Evolutionary conservation across 257 asterid genomes (phyloP).

Genomic region (Echium plantagineum): DNA sequence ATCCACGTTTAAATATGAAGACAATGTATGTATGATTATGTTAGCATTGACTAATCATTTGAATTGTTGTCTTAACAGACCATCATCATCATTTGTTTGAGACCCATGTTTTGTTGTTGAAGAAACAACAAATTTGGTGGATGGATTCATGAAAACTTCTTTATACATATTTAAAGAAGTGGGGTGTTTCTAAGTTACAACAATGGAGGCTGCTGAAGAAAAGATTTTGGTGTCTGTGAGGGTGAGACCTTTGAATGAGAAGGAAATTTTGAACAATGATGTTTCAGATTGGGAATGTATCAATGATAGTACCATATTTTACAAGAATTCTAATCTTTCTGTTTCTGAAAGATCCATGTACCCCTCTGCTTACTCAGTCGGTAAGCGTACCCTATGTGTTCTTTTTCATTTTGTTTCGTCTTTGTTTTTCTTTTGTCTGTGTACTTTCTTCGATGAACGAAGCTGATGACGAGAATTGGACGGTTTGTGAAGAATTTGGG

Average conservation of each 20-base stretch:
- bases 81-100: conserved; percentile 38
- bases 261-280: conserved; percentile 65
- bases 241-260: conserved; percentile 71
- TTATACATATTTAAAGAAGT: background rate
- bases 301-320: conserved; percentile 56
- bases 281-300: conserved; percentile 97
- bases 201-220: conserved; percentile 32
- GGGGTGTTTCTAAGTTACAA: conserved; percentile 5
- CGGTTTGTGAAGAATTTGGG: background rate
- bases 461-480: background rate
- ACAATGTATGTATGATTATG: conserved; percentile 22
- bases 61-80: conserved; percentile 17
- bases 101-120: conserved; percentile 25
- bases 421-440: no score
- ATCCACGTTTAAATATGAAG: background rate
- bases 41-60: conserved; percentile 37
- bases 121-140: conserved; percentile 2
- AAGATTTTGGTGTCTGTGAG: conserved; percentile 91
- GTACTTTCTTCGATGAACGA: background rate
- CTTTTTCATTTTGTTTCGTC: conserved; percentile 1
- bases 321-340: conserved; percentile 63
- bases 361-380: conserved; percentile 78
- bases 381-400: conserved; percentile 29
- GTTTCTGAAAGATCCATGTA: conserved; percentile 81
- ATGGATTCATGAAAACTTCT: conserved; percentile 5